Conservation (phyloP, 1,284 basidiomycete genomes). For the Trichosporon coremiiforme region DNA sequence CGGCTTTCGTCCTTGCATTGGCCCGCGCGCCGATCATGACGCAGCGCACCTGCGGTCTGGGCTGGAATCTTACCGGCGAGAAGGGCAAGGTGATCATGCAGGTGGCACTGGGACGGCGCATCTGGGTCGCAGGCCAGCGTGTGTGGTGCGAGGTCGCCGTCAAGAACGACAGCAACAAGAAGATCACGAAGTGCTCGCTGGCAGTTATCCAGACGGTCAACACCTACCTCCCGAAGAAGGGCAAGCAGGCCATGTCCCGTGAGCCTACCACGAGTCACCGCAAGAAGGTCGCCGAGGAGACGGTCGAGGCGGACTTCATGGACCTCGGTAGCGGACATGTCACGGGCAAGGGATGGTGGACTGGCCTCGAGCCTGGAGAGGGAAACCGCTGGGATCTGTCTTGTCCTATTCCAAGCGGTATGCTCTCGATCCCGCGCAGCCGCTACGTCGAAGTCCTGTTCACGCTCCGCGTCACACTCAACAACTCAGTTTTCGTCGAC, state of each 20-base stretch:
- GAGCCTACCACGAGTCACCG: constrained; percentile 48
- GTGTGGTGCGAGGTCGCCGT: constrained; percentile 72
- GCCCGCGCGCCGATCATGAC: constrained; percentile 67
- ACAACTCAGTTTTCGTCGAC: constrained; percentile 63
- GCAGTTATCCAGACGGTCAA: constrained; percentile 71
- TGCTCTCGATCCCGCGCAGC: constrained; percentile 72
- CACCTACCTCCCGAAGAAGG: constrained; percentile 63
- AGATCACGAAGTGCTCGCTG: constrained; percentile 69
- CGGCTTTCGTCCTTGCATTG: constrained; percentile 66
- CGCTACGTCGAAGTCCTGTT: constrained; percentile 80
- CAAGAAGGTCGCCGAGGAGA: constrained; percentile 64
- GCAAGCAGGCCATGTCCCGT: constrained; percentile 56
- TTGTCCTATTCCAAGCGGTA: constrained; percentile 71
- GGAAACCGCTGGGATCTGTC: constrained; percentile 62
- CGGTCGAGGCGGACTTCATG: constrained; percentile 63
- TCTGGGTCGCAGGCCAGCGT: constrained; percentile 84
- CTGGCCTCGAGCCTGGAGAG: constrained; percentile 70
- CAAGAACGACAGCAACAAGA: constrained; percentile 72
- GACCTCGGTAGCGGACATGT: constrained; percentile 67
- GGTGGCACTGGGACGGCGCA: constrained; percentile 70
- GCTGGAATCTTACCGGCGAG: constrained; percentile 64
- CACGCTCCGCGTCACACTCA: constrained; percentile 69
- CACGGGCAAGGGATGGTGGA: constrained; percentile 85
- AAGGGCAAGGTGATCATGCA: constrained; percentile 71
- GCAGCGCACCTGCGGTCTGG: constrained; percentile 63